These are phyloP conservation scores for Rhizophora apiculata DNA, from an alignment of 345 rosid species.

Conservation along the genomic window DNA sequence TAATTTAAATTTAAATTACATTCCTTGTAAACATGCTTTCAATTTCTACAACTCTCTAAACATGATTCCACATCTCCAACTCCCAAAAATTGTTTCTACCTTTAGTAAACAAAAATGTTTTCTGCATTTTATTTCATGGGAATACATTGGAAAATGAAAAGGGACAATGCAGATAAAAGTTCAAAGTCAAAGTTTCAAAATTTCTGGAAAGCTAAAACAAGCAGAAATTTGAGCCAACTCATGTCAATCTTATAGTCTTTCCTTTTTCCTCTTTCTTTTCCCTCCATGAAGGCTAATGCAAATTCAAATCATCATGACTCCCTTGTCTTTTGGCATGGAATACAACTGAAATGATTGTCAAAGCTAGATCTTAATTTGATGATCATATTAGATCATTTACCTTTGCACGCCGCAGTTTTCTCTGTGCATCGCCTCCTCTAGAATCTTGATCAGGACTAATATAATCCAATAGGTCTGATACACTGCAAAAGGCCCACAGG, in stretches of 20 bases:
- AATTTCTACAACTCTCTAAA: too few species aligned
- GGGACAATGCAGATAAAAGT: too few species aligned
- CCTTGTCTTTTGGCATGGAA: background rate
- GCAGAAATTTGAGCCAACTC: background rate
- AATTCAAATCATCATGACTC: background rate
- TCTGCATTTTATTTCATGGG: too few species aligned
- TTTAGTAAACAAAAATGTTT: too few species aligned
- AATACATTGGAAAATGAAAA: too few species aligned
- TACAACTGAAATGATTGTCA: background rate
- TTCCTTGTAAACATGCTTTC: too few species aligned
- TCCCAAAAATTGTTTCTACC: too few species aligned
- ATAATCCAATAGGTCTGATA: constrained; percentile 65
- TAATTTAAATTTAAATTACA: too few species aligned
- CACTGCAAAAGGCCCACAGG: constrained; percentile 44
- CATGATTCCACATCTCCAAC: too few species aligned
- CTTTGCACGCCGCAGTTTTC: constrained; percentile 60
- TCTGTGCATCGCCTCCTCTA: constrained; percentile 40
- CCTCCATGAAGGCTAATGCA: background rate
- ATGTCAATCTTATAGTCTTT: background rate
- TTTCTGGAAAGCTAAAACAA: background rate
- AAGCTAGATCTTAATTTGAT: background rate
- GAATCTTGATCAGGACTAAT: constrained; percentile 59
- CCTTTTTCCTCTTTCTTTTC: background rate
- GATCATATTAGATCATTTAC: constrained; percentile 23
- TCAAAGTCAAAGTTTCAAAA: too few species aligned